Percentiles rank a stretch among this genome's conserved stretches.
Conservation (phyloP, 345 rosid species). For the Melaleuca alternifolia region DNA sequence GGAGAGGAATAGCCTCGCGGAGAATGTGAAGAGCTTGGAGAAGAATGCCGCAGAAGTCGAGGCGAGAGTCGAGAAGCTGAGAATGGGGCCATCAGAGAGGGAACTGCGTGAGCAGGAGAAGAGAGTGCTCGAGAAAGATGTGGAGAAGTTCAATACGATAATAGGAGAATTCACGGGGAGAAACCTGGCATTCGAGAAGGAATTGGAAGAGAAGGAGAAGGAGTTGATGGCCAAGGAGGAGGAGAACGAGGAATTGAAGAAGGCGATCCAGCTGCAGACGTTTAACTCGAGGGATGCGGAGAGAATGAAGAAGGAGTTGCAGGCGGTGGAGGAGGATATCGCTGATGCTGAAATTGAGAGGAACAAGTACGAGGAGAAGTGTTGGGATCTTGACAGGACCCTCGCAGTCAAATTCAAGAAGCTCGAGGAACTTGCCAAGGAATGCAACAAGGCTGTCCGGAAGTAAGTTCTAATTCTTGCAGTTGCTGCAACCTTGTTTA, state of each 20-base stretch:
- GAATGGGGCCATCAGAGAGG: conserved; percentile 46
- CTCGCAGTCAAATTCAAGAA: conserved; percentile 47
- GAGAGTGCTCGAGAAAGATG: conserved; percentile 58
- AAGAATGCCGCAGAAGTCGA: conserved; percentile 21
- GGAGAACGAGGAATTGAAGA: conserved; percentile 76
- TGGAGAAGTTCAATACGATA: conserved; percentile 51
- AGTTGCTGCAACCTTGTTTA: background rate
- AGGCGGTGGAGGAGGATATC: conserved; percentile 74
- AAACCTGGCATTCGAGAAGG: conserved; percentile 29
- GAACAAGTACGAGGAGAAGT: conserved; percentile 67
- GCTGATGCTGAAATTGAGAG: conserved; percentile 51
- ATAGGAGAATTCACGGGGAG: conserved; percentile 32
- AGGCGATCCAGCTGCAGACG: conserved; percentile 58
- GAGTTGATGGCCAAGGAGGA: conserved; percentile 44
- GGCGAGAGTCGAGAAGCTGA: conserved; percentile 33
- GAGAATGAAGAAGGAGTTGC: conserved; percentile 93
- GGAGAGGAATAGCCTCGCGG: conserved; percentile 33
- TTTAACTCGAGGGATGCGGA: conserved; percentile 69
- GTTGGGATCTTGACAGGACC: conserved; percentile 58
- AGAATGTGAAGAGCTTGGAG: conserved; percentile 25
- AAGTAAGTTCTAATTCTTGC: conserved; percentile 19
- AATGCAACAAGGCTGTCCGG: conserved; percentile 65
- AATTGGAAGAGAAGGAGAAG: conserved; percentile 48
- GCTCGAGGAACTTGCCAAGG: conserved; percentile 53
- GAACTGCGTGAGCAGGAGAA: conserved; percentile 45